Base-by-base conservation (phyloP, 2,329 filamentous ascomycete species). In the Sporothrix variecibatus region DNA sequence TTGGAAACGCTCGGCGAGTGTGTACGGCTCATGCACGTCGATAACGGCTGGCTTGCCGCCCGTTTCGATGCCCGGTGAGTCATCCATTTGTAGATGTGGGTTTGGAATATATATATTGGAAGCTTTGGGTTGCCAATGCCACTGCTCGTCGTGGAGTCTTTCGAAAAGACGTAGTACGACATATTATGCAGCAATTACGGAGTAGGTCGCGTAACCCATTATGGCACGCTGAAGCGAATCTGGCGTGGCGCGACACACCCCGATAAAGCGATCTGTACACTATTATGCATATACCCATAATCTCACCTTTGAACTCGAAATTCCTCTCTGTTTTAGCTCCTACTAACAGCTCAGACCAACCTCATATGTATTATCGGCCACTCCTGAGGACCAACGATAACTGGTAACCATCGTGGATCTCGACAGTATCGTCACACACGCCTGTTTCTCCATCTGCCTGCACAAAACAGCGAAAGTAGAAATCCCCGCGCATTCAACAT, bases 1-100 rank as follows among this genome's bases (percentile, higher is more conserved):
- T 74, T 91, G 86, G 77, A 97, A 94, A 77, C 93, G 93, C 81
- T 97, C 92, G 56, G 92, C 88, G 46, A 92, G 88, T 11, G 90
- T 92, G 77, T 95, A 92, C n/a, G 87, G 86, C 46, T 86, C 80
- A 60, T 86, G 84, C 4, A 72, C 43, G 11, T 46, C 72, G n/a
- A 51, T 23, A 1, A 46, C 20, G 23, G 51, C 15, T 28, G 43
- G 69, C n/a, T 9, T 31, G 1, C 20, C 49, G 12, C 23, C 34
- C 20, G 68, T 20, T 11, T 34, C 17, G 34, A 6, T 15, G 11
- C 17, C 46, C 17, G 15, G 28, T 26, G 38, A 9, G 4, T 40
- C 31, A n/a, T 67, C 60, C 67, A 74, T 74, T 20, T 3, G 23
- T 2, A 17, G 26, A 28, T 26, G 53, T 31, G 17, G 58, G 3